Evolutionary conservation across 2,329 filamentous ascomycete species (phyloP).

Genomic region (Sarocladium kiliense): DNA sequence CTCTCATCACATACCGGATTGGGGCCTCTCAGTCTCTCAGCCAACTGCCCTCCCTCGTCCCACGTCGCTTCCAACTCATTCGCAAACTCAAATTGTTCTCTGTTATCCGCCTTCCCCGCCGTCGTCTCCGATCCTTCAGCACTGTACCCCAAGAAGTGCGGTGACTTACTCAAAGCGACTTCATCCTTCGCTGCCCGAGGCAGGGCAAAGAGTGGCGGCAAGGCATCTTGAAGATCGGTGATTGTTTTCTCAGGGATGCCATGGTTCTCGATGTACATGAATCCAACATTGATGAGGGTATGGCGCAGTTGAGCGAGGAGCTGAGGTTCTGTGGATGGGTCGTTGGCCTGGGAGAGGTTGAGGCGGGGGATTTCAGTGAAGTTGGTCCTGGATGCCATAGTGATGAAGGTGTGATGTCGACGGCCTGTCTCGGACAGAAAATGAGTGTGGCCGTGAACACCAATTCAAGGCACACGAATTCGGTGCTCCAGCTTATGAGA

Average conservation of each 20-base stretch:
- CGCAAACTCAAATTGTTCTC: slow-evolving; percentile 57
- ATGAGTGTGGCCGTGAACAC: no score
- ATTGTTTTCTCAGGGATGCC: slow-evolving; percentile 32
- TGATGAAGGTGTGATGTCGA: no score
- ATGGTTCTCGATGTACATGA: slow-evolving; percentile 48
- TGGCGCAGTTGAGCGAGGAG: slow-evolving; percentile 38
- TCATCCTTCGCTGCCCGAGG: slow-evolving; percentile 28
- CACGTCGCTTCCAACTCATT: slow-evolving; percentile 43
- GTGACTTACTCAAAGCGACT: slow-evolving; percentile 45
- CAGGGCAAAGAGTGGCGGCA: slow-evolving; percentile 41
- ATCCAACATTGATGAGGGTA: slow-evolving; percentile 45
- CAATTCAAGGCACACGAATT: no score
- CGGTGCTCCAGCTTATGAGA: no score
- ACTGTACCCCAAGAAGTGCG: slow-evolving; percentile 58
- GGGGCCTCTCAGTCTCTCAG: slow-evolving; percentile 40
- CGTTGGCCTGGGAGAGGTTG: slow-evolving; percentile 38
- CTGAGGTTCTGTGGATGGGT: slow-evolving; percentile 24
- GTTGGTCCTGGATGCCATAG: slow-evolving; percentile 8
- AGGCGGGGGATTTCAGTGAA: slow-evolving; percentile 42
- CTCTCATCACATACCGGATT: slow-evolving; percentile 37
- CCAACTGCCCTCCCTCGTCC: slow-evolving; percentile 26
- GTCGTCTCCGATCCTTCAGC: slow-evolving; percentile 51
- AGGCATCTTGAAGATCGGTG: slow-evolving; percentile 28
- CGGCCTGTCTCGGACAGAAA: no score
- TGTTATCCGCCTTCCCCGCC: slow-evolving; percentile 41